Conservation (phyloP, 257 asterid genomes). For the Fraxinus pennsylvanica region DNA sequence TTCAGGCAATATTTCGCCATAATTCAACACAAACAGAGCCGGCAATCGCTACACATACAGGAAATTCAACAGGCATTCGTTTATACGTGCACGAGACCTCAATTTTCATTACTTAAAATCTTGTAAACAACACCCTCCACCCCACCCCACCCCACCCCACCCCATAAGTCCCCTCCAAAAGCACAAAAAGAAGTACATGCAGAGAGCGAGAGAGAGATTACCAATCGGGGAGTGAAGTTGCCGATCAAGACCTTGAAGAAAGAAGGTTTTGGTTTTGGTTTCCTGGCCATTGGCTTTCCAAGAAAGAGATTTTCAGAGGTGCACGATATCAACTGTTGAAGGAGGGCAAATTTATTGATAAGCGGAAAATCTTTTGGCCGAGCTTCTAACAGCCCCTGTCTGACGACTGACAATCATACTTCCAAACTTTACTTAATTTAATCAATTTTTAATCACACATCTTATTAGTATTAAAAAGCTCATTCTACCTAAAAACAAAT, state of each 20-base stretch:
- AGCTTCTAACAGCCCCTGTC: neutral
- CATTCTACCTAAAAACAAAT: no score
- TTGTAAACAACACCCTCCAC: neutral
- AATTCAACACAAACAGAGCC: conserved; percentile 8
- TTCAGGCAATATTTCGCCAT: conserved; percentile 15
- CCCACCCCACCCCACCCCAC: no score
- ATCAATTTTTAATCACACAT: no score
- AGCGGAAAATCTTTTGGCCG: neutral
- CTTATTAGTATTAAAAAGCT: no score
- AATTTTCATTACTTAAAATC: neutral
- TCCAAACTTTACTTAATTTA: no score
- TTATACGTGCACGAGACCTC: neutral
- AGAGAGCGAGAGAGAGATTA: neutral
- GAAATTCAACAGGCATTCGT: neutral
- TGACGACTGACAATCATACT: no score
- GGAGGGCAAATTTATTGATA: neutral
- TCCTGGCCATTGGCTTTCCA: neutral
- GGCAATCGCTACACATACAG: conserved; percentile 31
- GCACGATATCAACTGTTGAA: neutral
- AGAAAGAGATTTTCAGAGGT: neutral
- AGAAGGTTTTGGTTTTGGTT: neutral
- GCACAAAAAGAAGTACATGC: neutral
- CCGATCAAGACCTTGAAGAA: conserved; percentile 21
- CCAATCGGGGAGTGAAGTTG: conserved; percentile 13
- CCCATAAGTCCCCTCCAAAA: neutral